Base-by-base conservation (phyloP, 352 stramenopile species). In the Thalassiosira sp. region DNA sequence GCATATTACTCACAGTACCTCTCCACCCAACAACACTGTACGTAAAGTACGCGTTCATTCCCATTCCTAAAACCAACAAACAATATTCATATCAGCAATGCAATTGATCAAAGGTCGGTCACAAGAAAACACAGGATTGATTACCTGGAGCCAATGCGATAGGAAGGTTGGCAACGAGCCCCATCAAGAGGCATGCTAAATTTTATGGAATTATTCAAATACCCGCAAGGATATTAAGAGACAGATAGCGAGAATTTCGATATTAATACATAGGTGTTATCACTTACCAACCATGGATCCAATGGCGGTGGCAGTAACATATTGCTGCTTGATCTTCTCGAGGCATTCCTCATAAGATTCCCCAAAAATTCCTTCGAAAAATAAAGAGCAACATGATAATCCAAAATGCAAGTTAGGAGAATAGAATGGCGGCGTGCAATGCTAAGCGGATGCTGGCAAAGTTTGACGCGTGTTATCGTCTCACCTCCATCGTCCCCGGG, bases 31-130 rank as follows among this genome's bases (percentile, higher is more conserved):
- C 76, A 24, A 84, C 51, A 57, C 46, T 75, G 27, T 89, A 93
- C 0, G 80, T 88, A 51, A 93, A 90, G 62, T 93, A 93, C 6
- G 87, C 86, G 69, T 88, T 91, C 70, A 92, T 86, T 64, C 86
- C 86, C 74, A 93, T 90, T 35, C 69, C 72, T 67, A 20, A 35
- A 25, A 13, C 22, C 15, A 71, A 24, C 22, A 20, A 51, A 62
- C 13, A 5, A 58, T 35, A 43, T 16, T 33, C 18, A 57, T 42
- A n/a, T n/a, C n/a, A n/a, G n/a, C n/a, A n/a, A n/a, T n/a, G n/a
- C n/a, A n/a, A n/a, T n/a, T n/a, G n/a, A n/a, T n/a, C n/a, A n/a
- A n/a, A n/a, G n/a, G n/a, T n/a, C n/a, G n/a, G n/a, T n/a, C n/a
- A n/a, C n/a, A n/a, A n/a, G n/a, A n/a, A 10, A 54, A 37, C 10